Evolutionary conservation across 1,139 yeast genomes (phyloP).

Genomic region (Pichia sp.): DNA sequence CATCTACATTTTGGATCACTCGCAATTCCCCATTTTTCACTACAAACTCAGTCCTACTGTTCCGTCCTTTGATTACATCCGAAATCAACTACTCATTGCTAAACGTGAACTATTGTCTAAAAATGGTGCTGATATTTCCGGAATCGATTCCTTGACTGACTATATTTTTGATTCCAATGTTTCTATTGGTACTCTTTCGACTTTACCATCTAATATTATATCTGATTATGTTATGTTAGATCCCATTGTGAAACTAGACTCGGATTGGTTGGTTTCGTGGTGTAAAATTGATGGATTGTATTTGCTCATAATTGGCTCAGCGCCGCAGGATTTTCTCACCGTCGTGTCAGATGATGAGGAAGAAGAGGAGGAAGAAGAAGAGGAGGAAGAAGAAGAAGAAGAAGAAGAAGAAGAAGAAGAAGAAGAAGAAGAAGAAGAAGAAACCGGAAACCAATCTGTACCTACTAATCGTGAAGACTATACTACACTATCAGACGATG

Average conservation of each 20-base stretch:
- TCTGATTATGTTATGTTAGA: slow-evolving; percentile 18
- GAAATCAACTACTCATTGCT: slow-evolving; percentile 17
- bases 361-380: slow-evolving; percentile 21
- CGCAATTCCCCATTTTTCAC: slow-evolving; percentile 18
- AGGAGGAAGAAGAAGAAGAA: slow-evolving; percentile 6
- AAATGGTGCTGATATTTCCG: slow-evolving; percentile 3
- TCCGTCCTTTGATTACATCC: slow-evolving; percentile 40
- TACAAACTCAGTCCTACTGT: slow-evolving; percentile 4
- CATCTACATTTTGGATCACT: slow-evolving; percentile 56
- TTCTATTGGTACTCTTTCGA: no score
- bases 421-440: background rate
- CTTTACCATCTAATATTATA: no score
- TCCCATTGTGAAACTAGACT: slow-evolving; percentile 27
- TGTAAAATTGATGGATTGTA: slow-evolving; percentile 20
- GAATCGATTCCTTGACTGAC: background rate
- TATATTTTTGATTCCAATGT: slow-evolving; percentile 3
- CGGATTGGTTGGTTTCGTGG: slow-evolving; percentile 27
- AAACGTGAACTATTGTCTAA: slow-evolving; percentile 9
- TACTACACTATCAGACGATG: no score
- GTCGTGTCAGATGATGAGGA: slow-evolving; percentile 29
- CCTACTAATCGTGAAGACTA: background rate
- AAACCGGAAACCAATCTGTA: background rate
- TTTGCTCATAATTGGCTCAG: slow-evolving; percentile 23
- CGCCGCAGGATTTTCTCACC: slow-evolving; percentile 19
- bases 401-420: slow-evolving; percentile 9